Base-by-base conservation (phyloP, 2,329 filamentous ascomycete genomes). In the Echinosphaeria canescens region DNA sequence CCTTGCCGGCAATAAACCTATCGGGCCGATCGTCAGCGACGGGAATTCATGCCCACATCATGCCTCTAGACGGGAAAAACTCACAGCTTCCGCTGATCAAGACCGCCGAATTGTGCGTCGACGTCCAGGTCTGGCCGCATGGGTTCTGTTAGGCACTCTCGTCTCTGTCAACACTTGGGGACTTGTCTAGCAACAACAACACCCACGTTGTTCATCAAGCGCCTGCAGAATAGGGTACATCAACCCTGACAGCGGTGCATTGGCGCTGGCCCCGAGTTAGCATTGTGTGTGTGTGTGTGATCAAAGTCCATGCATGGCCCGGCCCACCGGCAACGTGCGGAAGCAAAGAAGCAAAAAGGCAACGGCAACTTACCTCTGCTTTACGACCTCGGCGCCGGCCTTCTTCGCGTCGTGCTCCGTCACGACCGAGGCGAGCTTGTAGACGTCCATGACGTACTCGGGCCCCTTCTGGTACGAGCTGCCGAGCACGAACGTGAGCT, bases 381-480 rank as follows among this genome's bases (percentile, higher is more conserved):
- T 95, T 36, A 98, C 85, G 6, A 95, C 69, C 50, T 95, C 88
- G 2, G 81, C 78, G 22, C 85, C 85, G 0, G 85, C 84, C 50
- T 81, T 88, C 50, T 82, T 80, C 11, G 82, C 80, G 42, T 88
- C 72, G 43, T 84, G 70, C 50, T 82, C 70, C 10, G 72, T 73
- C 5, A 75, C 66, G 28, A 79, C 50, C 4, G 66, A 66, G 24
- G 62, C 64, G 35, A 95, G 47, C 42, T 75, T 70, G 53, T 84
- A 85, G 18, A 91, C 52, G 44, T 95, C 85, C 78, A 92, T 88
- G 32, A 73, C 67, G 25, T 25, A 95, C 23, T 70, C 61, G 14
- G 59, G 43, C 30, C 48, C 62, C 40, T 62, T 66, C 46, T 93
- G 82, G 64, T 90, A 92, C 26, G 64, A 72, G 40, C 73, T 82